Evolutionary conservation across 2,329 filamentous ascomycete genomes (phyloP).

Genomic region (Colletotrichum zoysiae): DNA sequence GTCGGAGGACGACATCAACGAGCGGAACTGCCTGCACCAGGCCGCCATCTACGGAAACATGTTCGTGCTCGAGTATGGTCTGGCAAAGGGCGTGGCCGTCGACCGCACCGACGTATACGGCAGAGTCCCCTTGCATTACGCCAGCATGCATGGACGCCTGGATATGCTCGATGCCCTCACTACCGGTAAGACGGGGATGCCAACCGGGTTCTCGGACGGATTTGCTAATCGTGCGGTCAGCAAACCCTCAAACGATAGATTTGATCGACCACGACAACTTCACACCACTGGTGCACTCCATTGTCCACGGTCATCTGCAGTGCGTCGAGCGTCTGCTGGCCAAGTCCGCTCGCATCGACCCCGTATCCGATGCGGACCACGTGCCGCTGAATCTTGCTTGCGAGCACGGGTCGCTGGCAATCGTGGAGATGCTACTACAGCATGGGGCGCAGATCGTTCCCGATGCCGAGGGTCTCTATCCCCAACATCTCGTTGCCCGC

Average conservation of each 20-base stretch:
- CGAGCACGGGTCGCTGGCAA: constrained; percentile 87
- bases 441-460: constrained; percentile 86
- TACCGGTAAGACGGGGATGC: constrained; percentile 59
- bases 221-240: constrained; percentile 52
- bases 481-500: constrained; percentile 95
- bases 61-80: constrained; percentile 80
- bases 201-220: constrained; percentile 17
- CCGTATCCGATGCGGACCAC: constrained; percentile 87
- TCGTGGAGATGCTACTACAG: constrained; percentile 86
- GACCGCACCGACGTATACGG: constrained; percentile 92
- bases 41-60: constrained; percentile 93
- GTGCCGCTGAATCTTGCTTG: constrained; percentile 95
- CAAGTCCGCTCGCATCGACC: constrained; percentile 86
- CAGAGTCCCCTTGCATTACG: constrained; percentile 92
- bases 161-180: constrained; percentile 85
- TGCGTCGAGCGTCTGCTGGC: constrained; percentile 85
- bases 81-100: constrained; percentile 82
- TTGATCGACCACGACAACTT: constrained; percentile 97
- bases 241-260: constrained; percentile 82
- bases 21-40: constrained; percentile 95
- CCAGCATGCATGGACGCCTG: constrained; percentile 91
- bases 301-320: constrained; percentile 85
- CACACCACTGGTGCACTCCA: constrained; percentile 93
- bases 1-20: constrained; percentile 97
- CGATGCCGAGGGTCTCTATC: constrained; percentile 95